These are phyloP conservation scores for Gremmenia infestans DNA, from an alignment of 2,329 filamentous ascomycete genomes.

Conservation along the genomic window DNA sequence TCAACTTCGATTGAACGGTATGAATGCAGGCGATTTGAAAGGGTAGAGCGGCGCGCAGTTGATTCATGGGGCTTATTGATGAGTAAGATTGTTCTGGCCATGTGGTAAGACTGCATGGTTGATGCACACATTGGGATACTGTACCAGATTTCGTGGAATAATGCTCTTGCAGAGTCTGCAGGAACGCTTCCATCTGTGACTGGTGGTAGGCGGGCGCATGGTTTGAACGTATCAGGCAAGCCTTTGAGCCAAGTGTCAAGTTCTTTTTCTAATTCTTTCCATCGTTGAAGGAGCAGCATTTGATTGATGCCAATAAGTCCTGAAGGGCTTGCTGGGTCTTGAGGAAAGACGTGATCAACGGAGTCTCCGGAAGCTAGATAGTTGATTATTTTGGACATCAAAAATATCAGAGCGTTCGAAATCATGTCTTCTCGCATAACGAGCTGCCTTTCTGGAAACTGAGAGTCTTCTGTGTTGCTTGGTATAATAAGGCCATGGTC, in stretches of 20 bases:
- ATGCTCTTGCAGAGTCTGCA: slow-evolving; percentile 29
- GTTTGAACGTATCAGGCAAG: slow-evolving; percentile 54
- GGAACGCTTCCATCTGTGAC: slow-evolving; percentile 20
- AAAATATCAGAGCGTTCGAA: slow-evolving; percentile 60
- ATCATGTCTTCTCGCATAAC: slow-evolving; percentile 59
- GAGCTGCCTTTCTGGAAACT: slow-evolving; percentile 40
- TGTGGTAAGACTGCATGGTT: slow-evolving; percentile 62
- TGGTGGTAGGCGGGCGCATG: slow-evolving; percentile 46
- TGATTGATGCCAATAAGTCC: slow-evolving; percentile 41
- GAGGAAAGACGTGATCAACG: slow-evolving; percentile 33
- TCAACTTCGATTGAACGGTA: slow-evolving; percentile 53
- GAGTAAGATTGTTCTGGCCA: slow-evolving; percentile 56
- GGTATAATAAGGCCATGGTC: slow-evolving; percentile 45
- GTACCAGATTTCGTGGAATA: slow-evolving; percentile 57
- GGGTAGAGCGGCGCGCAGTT: slow-evolving; percentile 45
- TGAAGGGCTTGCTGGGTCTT: slow-evolving; percentile 33
- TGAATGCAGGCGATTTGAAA: slow-evolving; percentile 48
- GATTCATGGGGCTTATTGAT: slow-evolving; percentile 56
- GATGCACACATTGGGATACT: slow-evolving; percentile 58
- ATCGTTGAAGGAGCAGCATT: slow-evolving; percentile 45
- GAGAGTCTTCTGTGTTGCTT: slow-evolving; percentile 36
- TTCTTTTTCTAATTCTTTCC: slow-evolving; percentile 50
- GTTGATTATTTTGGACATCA: slow-evolving; percentile 62
- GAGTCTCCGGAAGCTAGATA: slow-evolving; percentile 55
- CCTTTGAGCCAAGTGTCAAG: slow-evolving; percentile 55